Evolutionary conservation across 1,284 basidiomycete genomes (phyloP).

Genomic region (Boletus mariae): DNA sequence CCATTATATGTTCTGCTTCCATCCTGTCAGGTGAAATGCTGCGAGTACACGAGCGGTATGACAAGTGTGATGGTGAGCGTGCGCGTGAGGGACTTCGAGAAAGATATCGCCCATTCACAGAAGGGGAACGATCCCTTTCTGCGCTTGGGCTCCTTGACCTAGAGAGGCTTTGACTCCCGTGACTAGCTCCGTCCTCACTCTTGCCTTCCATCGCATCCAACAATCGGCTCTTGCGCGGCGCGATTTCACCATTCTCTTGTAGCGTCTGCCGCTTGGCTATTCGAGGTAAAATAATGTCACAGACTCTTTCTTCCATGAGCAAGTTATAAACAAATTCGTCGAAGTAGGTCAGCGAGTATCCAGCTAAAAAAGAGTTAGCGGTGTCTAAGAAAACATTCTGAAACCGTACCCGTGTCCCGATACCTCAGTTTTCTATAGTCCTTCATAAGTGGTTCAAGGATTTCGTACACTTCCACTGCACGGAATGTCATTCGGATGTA

Average conservation of each 20-base stretch:
- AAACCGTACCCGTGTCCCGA: slow-evolving; percentile 68
- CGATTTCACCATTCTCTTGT: slow-evolving; percentile 89
- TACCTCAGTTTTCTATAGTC: slow-evolving; percentile 90
- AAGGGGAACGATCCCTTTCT: slow-evolving; percentile 36
- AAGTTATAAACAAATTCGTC: slow-evolving; percentile 92
- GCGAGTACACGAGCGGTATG: slow-evolving; percentile 51
- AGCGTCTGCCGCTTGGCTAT: slow-evolving; percentile 82
- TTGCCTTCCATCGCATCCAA: slow-evolving; percentile 79
- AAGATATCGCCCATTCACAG: slow-evolving; percentile 51
- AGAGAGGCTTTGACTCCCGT: slow-evolving; percentile 28
- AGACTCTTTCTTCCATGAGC: slow-evolving; percentile 87
- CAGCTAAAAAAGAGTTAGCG: slow-evolving; percentile 44
- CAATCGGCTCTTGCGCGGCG: slow-evolving; percentile 75
- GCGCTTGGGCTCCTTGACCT: slow-evolving; percentile 30
- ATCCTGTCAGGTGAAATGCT: slow-evolving; percentile 61
- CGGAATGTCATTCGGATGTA: slow-evolving; percentile 95
- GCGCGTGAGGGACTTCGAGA: slow-evolving; percentile 56
- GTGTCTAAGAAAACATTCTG: background rate
- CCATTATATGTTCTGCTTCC: slow-evolving; percentile 30
- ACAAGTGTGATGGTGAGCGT: slow-evolving; percentile 37
- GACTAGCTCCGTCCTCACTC: slow-evolving; percentile 47
- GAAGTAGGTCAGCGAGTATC: slow-evolving; percentile 82
- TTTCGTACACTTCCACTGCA: slow-evolving; percentile 86
- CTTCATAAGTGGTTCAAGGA: slow-evolving; percentile 90
- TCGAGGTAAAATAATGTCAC: slow-evolving; percentile 94